Base-by-base conservation (phyloP, 768 basidiomycete genomes). In the Boletus coccyginus region DNA sequence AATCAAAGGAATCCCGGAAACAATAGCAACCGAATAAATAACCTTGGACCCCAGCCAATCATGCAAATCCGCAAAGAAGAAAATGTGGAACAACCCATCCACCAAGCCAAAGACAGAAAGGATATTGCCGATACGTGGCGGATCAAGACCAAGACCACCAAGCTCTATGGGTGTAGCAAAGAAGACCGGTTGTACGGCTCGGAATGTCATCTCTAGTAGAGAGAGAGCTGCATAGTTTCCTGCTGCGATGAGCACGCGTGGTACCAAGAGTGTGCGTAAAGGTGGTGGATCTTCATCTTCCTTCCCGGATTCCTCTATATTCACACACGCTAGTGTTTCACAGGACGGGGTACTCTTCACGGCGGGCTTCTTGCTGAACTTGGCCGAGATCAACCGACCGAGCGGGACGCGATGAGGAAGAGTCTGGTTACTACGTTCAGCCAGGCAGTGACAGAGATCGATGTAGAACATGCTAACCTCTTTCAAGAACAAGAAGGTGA, bases 71-170 rank as follows among this genome's bases (percentile, higher is more conserved):
- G 87, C 81, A 64, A 90, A 92, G 73, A 83, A 83, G 63, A 85
- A 78, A 31, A 88, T 71, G 66, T 89, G 86, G 66, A 88, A 77
- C 19, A 81, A 27, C 7, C 88, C 90, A 59, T 86, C 87, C 52
- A 83, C 64, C 32, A 88, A 64, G 1, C 88, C 90, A 62, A 79
- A 84, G 10, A 74, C 52, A 8, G 85, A 81, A 21, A 90, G 74
- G 55, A 89, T 79, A 36, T 79, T 78, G 5, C 90, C 90, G 35
- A 92, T 91, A 9, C 65, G 70, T 5, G 81, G 73, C 5, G 90
- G 88, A 21, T 80, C 72, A n/a, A 91, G 71, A 5, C 87, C 88
- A 14, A 90, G 78, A 0, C 90, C 90, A 33, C 89, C 90, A 14
- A 83, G 75, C 27, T 77, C 75, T 52, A 85, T 74, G 17, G 90